Conservation (phyloP, 2,329 filamentous ascomycete species). For the Aspergillus sojae region DNA sequence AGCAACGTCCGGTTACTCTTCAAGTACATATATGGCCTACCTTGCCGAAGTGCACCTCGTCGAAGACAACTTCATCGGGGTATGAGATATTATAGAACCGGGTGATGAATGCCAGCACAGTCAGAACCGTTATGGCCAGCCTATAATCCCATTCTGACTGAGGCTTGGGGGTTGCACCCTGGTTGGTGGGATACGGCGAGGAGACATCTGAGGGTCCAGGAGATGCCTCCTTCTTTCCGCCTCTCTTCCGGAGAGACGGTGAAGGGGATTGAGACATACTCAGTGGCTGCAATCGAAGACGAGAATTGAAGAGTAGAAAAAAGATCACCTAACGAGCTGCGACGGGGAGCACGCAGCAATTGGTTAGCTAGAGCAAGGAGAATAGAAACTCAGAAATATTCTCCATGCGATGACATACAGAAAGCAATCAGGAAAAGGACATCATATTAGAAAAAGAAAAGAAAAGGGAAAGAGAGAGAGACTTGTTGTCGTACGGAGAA, state of each 20-base stretch:
- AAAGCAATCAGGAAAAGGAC: conserved; percentile 19
- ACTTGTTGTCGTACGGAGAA: conserved; percentile 3
- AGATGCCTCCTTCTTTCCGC: conserved; percentile 40
- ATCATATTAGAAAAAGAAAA: conserved; percentile 17
- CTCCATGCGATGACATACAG: conserved; percentile 14
- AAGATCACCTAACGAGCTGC: conserved; percentile 17
- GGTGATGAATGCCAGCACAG: conserved; percentile 81
- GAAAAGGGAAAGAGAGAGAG: conserved; percentile 15
- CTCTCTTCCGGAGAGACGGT: conserved; percentile 46
- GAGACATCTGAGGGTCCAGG: conserved; percentile 28
- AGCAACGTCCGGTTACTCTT: conserved; percentile 15
- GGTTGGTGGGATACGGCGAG: conserved; percentile 20
- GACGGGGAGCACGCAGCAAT: conserved; percentile 2
- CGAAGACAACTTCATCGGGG: conserved; percentile 95
- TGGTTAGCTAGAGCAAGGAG: conserved; percentile 10
- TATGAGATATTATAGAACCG: conserved; percentile 96
- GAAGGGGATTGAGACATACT: conserved; percentile 39
- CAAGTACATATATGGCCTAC: conserved; percentile 53
- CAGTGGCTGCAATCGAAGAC: conserved; percentile 9
- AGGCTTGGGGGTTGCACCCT: conserved; percentile 21
- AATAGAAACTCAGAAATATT: conserved; percentile 3
- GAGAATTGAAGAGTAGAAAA: conserved; percentile 10
- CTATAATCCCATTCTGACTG: conserved; percentile 80
- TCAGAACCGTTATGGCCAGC: conserved; percentile 75
- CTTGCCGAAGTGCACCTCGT: conserved; percentile 99